Evolutionary conservation across 176 grass and related monocot genomes (phyloP), one percentile per base, ranked within the genome.

Genomic region (Carex cristatella): DNA sequence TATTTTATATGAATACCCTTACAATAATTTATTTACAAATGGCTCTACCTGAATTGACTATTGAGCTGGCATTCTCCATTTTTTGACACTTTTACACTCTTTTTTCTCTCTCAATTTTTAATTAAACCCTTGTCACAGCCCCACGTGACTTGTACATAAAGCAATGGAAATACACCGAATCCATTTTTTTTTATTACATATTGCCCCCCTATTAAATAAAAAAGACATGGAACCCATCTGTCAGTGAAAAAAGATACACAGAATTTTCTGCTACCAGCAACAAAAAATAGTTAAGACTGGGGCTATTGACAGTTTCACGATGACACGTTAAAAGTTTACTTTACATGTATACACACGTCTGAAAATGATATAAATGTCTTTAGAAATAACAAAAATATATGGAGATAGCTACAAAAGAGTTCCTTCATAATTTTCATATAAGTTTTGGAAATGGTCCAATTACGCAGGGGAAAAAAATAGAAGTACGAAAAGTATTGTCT

Each of bases 91-190:
- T 83, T 69, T 83, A 27, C 65, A 49, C 38, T 65, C 11, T 16
- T 33, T 78, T 83, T 66, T 64, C 9, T 68, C 15, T 15, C 16
- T 15, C 5, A 55, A 35, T 83, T 32, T 63, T 68, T 51, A 68
- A 49, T 66, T 28, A 83, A 30, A 65, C 80, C 10, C 80, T 67
- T 83, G 44, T 37, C 81, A 81, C 79, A 81, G 59, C 35, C 37
- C 79, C 79, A 83, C 81, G 63, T 83, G 81, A 83, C 81, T 69
- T 83, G 42, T 46, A 83, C 69, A 42, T 53, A 64, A 69, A 83
- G 81, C 64, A 63, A 81, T 83, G 63, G 12, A 42, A 53, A 55
- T 28, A 83, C 46, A n/a, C 53, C 63, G 5, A 77, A 68, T 48
- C 61, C 57, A 49, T 12, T 68, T 28, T 74, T 46, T 15, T 19